Evolutionary conservation across 2,329 filamentous ascomycete species (phyloP).

Genomic region (Epichloe baconii): DNA sequence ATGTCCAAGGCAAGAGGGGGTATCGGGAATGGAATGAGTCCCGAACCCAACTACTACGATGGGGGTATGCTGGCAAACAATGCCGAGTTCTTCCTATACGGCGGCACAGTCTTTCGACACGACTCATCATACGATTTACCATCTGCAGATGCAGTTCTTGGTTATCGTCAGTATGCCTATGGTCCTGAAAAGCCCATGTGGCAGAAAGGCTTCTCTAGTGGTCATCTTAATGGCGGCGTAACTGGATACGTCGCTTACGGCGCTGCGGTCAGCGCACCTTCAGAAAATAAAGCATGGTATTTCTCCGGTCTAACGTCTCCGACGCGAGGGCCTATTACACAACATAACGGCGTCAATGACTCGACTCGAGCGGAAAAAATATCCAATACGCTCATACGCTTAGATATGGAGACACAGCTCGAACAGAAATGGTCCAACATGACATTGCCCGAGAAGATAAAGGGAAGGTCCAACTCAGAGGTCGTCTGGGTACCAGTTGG

Average conservation of each 20-base stretch:
- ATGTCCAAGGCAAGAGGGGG: conserved; percentile 34
- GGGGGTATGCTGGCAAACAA: conserved; percentile 55
- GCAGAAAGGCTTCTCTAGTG: conserved; percentile 27
- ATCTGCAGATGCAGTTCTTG: conserved; percentile 27
- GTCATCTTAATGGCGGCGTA: conserved; percentile 29
- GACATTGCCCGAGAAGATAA: conserved; percentile 35
- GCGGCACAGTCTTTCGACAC: conserved; percentile 33
- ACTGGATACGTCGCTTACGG: conserved; percentile 54
- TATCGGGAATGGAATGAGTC: conserved; percentile 36
- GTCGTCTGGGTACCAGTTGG: conserved; percentile 70
- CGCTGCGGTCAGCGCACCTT: conserved; percentile 49
- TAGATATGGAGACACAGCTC: conserved; percentile 43
- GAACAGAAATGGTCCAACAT: conserved; percentile 42
- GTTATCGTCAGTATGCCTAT: conserved; percentile 41
- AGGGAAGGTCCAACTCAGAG: conserved; percentile 48
- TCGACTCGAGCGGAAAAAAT: conserved; percentile 28
- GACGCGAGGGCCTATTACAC: conserved; percentile 35
- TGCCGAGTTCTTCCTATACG: conserved; percentile 49
- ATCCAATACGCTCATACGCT: conserved; percentile 44
- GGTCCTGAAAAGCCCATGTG: conserved; percentile 31
- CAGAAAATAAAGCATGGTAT: conserved; percentile 60
- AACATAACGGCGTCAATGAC: conserved; percentile 16
- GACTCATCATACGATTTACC: conserved; percentile 26
- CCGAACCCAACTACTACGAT: conserved; percentile 44
- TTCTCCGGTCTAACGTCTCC: conserved; percentile 49